phyloP scores from a whole-genome alignment of 2,329 filamentous ascomycete genomes.

The Fusarium decemcellulare region DNA sequence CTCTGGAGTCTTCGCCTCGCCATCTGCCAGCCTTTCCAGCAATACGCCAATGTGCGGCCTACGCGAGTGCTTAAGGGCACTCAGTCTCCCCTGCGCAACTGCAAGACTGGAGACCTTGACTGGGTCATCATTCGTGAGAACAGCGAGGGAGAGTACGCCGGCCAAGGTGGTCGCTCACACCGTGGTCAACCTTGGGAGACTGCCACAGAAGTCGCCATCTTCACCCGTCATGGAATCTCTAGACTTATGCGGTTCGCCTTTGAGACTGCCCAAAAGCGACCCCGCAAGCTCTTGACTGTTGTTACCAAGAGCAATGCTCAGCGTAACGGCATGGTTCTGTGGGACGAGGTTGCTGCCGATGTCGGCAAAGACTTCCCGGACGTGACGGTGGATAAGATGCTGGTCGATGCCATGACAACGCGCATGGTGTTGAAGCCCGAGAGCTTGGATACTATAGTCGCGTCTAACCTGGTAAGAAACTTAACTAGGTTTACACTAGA shows the following conservation, averaged over 20 bases:
- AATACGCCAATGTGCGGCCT: slow-evolving; percentile 77
- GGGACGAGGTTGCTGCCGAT: slow-evolving; percentile 72
- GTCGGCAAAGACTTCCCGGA: slow-evolving; percentile 72
- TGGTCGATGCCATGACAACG: slow-evolving; percentile 77
- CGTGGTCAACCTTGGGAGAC: slow-evolving; percentile 70
- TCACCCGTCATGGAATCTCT: slow-evolving; percentile 71
- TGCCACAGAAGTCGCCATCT: slow-evolving; percentile 74
- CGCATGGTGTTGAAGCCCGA: slow-evolving; percentile 74
- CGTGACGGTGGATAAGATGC: slow-evolving; percentile 74
- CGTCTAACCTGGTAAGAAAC: slow-evolving; percentile 65
- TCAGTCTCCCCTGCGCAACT: slow-evolving; percentile 67
- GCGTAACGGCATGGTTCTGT: slow-evolving; percentile 77
- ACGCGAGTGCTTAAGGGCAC: slow-evolving; percentile 73
- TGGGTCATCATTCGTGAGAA: slow-evolving; percentile 79
- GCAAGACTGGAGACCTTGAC: slow-evolving; percentile 69
- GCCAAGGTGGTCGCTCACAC: slow-evolving; percentile 75
- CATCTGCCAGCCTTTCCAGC: slow-evolving; percentile 75
- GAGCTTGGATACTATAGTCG: slow-evolving; percentile 74
- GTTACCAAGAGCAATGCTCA: slow-evolving; percentile 78
- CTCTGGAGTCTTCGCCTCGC: slow-evolving; percentile 76
- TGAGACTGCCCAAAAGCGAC: slow-evolving; percentile 69
- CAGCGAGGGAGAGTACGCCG: slow-evolving; percentile 76
- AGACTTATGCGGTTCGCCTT: slow-evolving; percentile 75
- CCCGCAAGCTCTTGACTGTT: slow-evolving; percentile 71
- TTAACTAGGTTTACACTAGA: accelerated